phyloP scores from a whole-genome alignment of 108 stramenopile genomes.

The Fistulifera solaris region DNA sequence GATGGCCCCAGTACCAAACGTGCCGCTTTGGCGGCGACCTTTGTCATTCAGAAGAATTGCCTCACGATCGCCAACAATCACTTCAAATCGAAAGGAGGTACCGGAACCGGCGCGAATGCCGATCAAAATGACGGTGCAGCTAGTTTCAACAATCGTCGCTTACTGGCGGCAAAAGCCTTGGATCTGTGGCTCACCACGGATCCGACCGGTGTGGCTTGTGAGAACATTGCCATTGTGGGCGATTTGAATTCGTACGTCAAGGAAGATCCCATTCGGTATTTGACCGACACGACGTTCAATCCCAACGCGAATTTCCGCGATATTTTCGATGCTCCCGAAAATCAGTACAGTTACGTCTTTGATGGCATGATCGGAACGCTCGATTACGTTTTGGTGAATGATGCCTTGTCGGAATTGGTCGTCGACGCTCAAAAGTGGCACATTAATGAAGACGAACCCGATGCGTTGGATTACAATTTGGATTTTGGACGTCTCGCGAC shows the following conservation, averaged over 20 bases:
- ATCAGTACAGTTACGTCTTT: conserved; percentile 21
- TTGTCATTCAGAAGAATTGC: not conserved
- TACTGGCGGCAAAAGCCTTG: conserved; percentile 15
- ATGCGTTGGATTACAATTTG: conserved; percentile 29
- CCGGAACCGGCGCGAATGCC: not conserved
- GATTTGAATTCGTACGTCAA: conserved; percentile 30
- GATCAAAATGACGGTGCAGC: conserved; percentile 20
- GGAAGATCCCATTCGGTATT: conserved; percentile 20
- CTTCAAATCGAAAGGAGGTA: conserved; percentile 28
- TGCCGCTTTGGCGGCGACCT: too few relatives aligned
- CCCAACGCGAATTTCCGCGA: conserved; percentile 11
- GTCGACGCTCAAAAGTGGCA: conserved; percentile 14
- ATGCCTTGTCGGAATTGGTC: conserved; percentile 1
- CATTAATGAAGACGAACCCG: conserved; percentile 28
- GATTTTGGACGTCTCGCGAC: conserved; percentile 15
- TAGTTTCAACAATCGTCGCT: conserved; percentile 17
- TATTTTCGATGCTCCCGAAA: conserved; percentile 9
- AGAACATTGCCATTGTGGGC: conserved; percentile 16
- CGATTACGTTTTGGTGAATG: conserved; percentile 21
- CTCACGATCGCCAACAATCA: conserved; percentile 27
- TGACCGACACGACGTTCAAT: not conserved
- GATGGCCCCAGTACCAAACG: too few relatives aligned
- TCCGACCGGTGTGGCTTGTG: conserved; percentile 15
- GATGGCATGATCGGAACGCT: conserved; percentile 33
- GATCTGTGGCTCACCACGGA: conserved; percentile 18